phyloP scores from a whole-genome alignment of 1,284 basidiomycete species.

The Microbotryomycetes sp. region DNA sequence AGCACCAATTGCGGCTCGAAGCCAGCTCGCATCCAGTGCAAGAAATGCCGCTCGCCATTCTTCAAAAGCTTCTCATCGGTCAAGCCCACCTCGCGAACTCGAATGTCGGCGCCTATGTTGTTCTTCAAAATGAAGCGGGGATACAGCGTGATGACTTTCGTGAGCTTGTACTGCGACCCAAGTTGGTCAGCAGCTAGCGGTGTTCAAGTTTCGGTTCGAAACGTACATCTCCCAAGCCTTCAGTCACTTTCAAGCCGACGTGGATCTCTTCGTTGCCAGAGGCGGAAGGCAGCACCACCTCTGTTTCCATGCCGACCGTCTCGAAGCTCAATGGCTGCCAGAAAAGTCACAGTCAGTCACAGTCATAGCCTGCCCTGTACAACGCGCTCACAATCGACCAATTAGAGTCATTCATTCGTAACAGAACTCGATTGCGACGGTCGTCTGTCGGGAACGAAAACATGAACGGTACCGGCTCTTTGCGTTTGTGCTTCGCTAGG shows the following conservation, averaged over 20 bases:
- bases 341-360: neutral
- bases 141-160: slow-evolving; percentile 84
- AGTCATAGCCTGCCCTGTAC: neutral
- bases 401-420: slow-evolving; percentile 74
- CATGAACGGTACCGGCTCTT: slow-evolving; percentile 47
- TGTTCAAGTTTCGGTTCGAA: neutral
- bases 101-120: slow-evolving; percentile 59
- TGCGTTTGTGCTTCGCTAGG: slow-evolving; percentile 44
- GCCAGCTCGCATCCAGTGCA: slow-evolving; percentile 58
- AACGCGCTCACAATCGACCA: slow-evolving; percentile 70
- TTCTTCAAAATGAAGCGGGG: slow-evolving; percentile 92
- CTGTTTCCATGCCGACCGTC: slow-evolving; percentile 81
- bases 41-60: slow-evolving; percentile 60
- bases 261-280: slow-evolving; percentile 71
- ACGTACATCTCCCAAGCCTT: slow-evolving; percentile 72
- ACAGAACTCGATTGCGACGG: slow-evolving; percentile 73
- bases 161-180: slow-evolving; percentile 74
- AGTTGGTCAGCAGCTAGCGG: too few relatives aligned
- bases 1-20: slow-evolving; percentile 64
- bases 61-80: slow-evolving; percentile 41
- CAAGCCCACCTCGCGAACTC: slow-evolving; percentile 75
- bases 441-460: slow-evolving; percentile 74
- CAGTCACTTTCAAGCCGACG: slow-evolving; percentile 83
- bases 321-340: slow-evolving; percentile 73
- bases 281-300: slow-evolving; percentile 65